phyloP scores from a whole-genome alignment of 768 basidiomycete species.

The Tylopilus plumbeoviolaceoides region DNA sequence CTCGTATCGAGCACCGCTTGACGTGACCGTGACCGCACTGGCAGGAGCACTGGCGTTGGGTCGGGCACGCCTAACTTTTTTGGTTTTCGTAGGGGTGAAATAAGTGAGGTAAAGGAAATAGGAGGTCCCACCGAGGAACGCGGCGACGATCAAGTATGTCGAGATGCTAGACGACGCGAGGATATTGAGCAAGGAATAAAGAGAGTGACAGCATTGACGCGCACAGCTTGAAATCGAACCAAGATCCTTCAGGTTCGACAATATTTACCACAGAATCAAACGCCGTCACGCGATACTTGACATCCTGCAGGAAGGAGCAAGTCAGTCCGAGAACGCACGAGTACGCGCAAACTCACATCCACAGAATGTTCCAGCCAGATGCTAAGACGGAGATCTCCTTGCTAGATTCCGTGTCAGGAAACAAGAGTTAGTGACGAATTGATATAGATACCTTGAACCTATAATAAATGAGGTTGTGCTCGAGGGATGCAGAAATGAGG shows the following conservation, averaged over 20 bases:
- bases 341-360: constrained; percentile 43
- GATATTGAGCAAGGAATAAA: constrained; percentile 1
- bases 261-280: constrained; percentile 75
- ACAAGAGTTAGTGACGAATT: not conserved
- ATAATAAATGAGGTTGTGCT: constrained; percentile 5
- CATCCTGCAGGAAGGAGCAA: constrained; percentile 36
- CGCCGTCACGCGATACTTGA: constrained; percentile 58
- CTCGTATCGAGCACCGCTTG: constrained; percentile 63
- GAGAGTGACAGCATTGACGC: constrained; percentile 26
- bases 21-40: constrained; percentile 57
- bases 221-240: constrained; percentile 79
- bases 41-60: constrained; percentile 51
- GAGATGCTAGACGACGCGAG: constrained; percentile 39
- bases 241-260: constrained; percentile 74
- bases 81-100: constrained; percentile 56
- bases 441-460: constrained; percentile 56
- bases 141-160: constrained; percentile 68
- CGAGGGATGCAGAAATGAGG: not conserved
- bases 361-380: constrained; percentile 71
- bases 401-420: constrained; percentile 37
- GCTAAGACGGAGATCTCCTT: constrained; percentile 69
- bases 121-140: constrained; percentile 54
- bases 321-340: not conserved
- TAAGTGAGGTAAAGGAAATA: constrained; percentile 68
- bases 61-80: constrained; percentile 43